Evolutionary conservation across 306 rosid species (phyloP).

Genomic region (Trifolium repens): DNA sequence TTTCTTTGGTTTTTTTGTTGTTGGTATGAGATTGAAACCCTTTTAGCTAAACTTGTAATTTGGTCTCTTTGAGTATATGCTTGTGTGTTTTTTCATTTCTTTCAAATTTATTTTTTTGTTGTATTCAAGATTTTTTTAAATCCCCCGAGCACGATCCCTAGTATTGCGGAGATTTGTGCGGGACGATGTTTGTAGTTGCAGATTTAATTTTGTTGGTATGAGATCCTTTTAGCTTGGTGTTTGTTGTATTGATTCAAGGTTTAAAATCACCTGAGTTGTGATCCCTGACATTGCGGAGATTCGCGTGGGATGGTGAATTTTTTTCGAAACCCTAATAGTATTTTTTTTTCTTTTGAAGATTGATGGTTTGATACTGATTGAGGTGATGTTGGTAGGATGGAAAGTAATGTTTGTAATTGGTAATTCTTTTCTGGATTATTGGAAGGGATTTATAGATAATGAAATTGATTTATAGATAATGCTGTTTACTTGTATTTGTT

Average conservation of each 20-base stretch:
- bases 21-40: not conserved
- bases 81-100: not conserved
- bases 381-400: no score
- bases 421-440: not conserved
- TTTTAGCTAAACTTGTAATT: not conserved
- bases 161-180: not conserved
- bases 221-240: no score
- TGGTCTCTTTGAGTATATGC: conserved; percentile 1
- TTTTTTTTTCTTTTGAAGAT: not conserved
- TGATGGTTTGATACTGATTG: not conserved
- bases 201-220: no score
- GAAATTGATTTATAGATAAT: not conserved
- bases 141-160: not conserved
- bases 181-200: not conserved
- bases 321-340: not conserved
- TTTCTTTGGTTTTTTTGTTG: not conserved
- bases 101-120: conserved; percentile 23
- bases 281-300: not conserved
- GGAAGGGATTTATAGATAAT: conserved; percentile 7
- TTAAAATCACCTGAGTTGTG: not conserved
- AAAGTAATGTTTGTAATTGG: not conserved
- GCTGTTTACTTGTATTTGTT: conserved; percentile 11
- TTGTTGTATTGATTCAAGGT: not conserved
- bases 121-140: not conserved
- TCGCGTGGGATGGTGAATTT: not conserved